Percentiles rank a stretch among this genome's conserved stretches.
phyloP scores from a whole-genome alignment of 2,329 filamentous ascomycete species.

The Fonsecaea monophora region DNA sequence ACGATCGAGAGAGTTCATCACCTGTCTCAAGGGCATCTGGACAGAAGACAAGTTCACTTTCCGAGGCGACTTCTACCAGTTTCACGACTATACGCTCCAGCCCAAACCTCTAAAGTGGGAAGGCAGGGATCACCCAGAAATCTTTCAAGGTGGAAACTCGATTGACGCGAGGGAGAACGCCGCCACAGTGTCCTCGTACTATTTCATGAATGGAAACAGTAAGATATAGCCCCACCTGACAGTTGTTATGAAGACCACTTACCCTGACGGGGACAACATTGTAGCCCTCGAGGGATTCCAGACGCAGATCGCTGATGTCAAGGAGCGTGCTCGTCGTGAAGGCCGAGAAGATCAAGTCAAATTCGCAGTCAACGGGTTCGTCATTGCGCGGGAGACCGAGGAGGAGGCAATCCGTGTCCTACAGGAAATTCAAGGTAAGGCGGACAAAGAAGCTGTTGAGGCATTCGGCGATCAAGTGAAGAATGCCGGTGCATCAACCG shows the following conservation, averaged over 20 bases:
- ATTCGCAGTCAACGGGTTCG: constrained; percentile 57
- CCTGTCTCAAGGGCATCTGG: constrained; percentile 60
- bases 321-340: constrained; percentile 53
- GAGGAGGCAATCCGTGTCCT: constrained; percentile 60
- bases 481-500: constrained; percentile 57
- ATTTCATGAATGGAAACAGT: constrained; percentile 64
- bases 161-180: constrained; percentile 60
- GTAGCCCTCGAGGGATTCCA: constrained; percentile 58
- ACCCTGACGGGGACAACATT: not conserved
- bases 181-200: constrained; percentile 57
- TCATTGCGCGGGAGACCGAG: constrained; percentile 57
- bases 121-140: constrained; percentile 58
- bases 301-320: constrained; percentile 58
- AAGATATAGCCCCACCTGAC: not conserved
- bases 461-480: constrained; percentile 59
- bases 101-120: constrained; percentile 57
- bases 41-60: constrained; percentile 59
- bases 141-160: constrained; percentile 62
- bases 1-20: constrained; percentile 59
- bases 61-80: constrained; percentile 61
- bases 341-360: constrained; percentile 54
- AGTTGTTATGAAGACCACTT: not conserved
- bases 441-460: constrained; percentile 58
- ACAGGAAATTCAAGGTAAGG: constrained; percentile 61
- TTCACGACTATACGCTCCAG: constrained; percentile 58